phyloP scores from a whole-genome alignment of 495 filamentous ascomycete genomes.

The Tuber indicum region DNA sequence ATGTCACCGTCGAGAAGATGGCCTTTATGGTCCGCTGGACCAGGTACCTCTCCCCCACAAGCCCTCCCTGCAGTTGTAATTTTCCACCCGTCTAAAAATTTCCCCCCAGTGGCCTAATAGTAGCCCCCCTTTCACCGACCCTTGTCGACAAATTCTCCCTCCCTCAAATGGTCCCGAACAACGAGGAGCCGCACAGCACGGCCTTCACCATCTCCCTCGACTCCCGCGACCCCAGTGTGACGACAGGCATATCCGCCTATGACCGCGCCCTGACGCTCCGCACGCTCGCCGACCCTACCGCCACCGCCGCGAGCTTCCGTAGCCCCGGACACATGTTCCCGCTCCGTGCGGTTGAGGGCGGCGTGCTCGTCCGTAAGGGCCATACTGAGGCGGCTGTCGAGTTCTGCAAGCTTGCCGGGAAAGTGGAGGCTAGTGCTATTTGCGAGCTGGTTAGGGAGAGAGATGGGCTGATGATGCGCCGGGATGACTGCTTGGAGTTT shows the following conservation, averaged over 20 bases:
- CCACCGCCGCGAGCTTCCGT: slow-evolving; percentile 58
- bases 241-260: slow-evolving; percentile 83
- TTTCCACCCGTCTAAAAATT: slow-evolving; percentile 6
- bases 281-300: slow-evolving; percentile 61
- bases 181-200: slow-evolving; percentile 77
- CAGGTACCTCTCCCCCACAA: slow-evolving; percentile 44
- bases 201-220: slow-evolving; percentile 90
- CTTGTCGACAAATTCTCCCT: slow-evolving; percentile 63
- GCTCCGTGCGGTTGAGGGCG: slow-evolving; percentile 69
- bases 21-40: slow-evolving; percentile 88
- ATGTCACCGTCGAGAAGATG: slow-evolving; percentile 82
- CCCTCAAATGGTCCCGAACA: slow-evolving; percentile 81
- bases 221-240: slow-evolving; percentile 61
- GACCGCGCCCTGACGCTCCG: slow-evolving; percentile 79
- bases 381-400: slow-evolving; percentile 93
- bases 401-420: slow-evolving; percentile 73
- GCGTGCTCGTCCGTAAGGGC: slow-evolving; percentile 67
- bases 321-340: slow-evolving; percentile 89
- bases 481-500: slow-evolving; percentile 84
- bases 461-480: slow-evolving; percentile 83
- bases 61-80: neutral
- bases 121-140: slow-evolving; percentile 67
- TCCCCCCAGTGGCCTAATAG: slow-evolving; percentile 69
- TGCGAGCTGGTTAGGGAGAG: slow-evolving; percentile 67
- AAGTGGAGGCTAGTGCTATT: slow-evolving; percentile 70